Conservation (phyloP, 805 yeast species). For the Hanseniaspora singularis region DNA sequence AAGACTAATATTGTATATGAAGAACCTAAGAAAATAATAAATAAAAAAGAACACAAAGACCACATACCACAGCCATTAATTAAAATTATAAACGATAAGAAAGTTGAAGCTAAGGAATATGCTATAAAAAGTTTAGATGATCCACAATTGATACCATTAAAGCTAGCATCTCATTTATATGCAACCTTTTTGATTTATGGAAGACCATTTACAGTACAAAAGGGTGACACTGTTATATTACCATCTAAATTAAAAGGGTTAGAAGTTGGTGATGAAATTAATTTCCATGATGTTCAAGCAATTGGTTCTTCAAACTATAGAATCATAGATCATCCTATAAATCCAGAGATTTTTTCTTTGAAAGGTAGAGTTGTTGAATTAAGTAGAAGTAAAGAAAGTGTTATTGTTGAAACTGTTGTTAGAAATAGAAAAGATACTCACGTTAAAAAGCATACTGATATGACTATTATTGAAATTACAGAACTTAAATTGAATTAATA, state of each 20-base stretch:
- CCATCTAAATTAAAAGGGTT: constrained; percentile 71
- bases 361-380: constrained; percentile 77
- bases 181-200: constrained; percentile 74
- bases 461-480: constrained; percentile 65
- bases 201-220: constrained; percentile 77
- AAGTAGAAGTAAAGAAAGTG: constrained; percentile 65
- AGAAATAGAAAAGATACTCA: constrained; percentile 66
- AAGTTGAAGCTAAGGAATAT: not conserved
- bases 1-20: constrained; percentile 8
- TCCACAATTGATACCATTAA: constrained; percentile 29
- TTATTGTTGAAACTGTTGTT: constrained; percentile 64
- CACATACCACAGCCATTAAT: constrained; percentile 8
- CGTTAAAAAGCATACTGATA: constrained; percentile 52
- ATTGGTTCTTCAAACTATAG: constrained; percentile 80
- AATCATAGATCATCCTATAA: constrained; percentile 43
- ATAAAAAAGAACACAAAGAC: constrained; percentile 3
- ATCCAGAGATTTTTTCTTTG: constrained; percentile 43
- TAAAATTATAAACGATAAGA: not conserved
- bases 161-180: constrained; percentile 56
- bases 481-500: constrained; percentile 46
- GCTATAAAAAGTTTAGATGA: not conserved
- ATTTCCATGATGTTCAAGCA: constrained; percentile 61
- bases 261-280: constrained; percentile 70
- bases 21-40: not conserved
- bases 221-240: constrained; percentile 72